phyloP scores from a whole-genome alignment of 1,139 yeast species.

The Protomyces lactucae-debilis region DNA sequence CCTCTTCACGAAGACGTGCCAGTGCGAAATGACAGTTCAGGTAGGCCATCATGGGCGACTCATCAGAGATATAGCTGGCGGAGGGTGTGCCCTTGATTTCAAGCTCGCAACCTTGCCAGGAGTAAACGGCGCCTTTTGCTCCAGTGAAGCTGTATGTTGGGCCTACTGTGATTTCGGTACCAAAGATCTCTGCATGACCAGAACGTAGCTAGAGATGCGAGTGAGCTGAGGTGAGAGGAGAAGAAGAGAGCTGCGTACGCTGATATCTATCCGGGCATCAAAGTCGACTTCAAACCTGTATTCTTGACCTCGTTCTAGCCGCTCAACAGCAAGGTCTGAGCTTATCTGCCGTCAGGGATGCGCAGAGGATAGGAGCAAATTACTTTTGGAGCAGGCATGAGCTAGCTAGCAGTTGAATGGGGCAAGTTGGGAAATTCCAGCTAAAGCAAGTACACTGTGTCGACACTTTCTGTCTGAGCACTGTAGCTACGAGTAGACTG shows the following conservation, averaged over 20 bases:
- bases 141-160: conserved; percentile 58
- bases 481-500: too few species aligned
- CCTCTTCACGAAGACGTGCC: conserved; percentile 53
- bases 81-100: conserved; percentile 46
- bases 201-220: conserved; percentile 32
- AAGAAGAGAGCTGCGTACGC: conserved; percentile 38
- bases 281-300: conserved; percentile 79
- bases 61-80: conserved; percentile 65
- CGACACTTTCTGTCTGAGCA: too few species aligned
- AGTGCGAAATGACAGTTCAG: conserved; percentile 71
- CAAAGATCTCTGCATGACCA: conserved; percentile 86
- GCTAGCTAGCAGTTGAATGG: too few species aligned
- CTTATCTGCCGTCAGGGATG: conserved; percentile 3
- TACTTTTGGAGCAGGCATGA: neutral
- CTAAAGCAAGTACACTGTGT: too few species aligned
- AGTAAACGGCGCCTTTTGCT: conserved; percentile 54
- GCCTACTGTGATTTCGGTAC: conserved; percentile 81
- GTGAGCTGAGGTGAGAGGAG: neutral
- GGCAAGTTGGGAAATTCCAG: too few species aligned
- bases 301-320: conserved; percentile 42
- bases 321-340: conserved; percentile 6
- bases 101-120: conserved; percentile 53
- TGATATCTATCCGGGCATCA: conserved; percentile 53
- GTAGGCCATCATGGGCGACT: conserved; percentile 59
- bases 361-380: too few species aligned